phyloP scores from a whole-genome alignment of 2,329 filamentous ascomycete species.

The Gnomoniopsis sp. region DNA sequence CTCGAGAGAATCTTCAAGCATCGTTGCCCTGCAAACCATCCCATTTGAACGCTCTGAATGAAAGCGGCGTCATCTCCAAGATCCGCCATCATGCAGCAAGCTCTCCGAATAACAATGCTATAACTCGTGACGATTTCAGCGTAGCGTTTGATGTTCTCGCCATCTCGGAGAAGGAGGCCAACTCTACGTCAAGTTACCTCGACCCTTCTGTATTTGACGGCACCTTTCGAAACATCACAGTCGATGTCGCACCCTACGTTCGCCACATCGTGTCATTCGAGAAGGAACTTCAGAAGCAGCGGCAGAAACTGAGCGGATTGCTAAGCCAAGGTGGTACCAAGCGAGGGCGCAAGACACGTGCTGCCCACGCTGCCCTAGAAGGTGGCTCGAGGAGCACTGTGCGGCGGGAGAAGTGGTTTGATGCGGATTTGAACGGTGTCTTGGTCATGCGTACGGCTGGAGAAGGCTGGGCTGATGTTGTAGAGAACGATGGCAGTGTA shows the following conservation, averaged over 20 bases:
- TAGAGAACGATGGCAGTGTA: neutral
- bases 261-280: constrained; percentile 80
- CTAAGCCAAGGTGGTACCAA: constrained; percentile 54
- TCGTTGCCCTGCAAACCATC: constrained; percentile 1
- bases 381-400: constrained; percentile 60
- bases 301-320: constrained; percentile 52
- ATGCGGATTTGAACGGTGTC: constrained; percentile 49
- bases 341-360: constrained; percentile 61
- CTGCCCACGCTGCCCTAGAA: constrained; percentile 67
- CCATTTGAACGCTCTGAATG: constrained; percentile 28
- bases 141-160: constrained; percentile 61
- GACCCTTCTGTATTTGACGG: constrained; percentile 76
- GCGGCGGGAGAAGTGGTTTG: constrained; percentile 67
- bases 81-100: constrained; percentile 37
- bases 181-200: constrained; percentile 39
- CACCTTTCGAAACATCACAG: constrained; percentile 58
- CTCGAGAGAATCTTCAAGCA: constrained; percentile 27
- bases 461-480: constrained; percentile 24
- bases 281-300: constrained; percentile 63
- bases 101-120: constrained; percentile 19
- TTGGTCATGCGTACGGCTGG: constrained; percentile 56
- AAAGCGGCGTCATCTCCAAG: constrained; percentile 29
- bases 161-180: constrained; percentile 40
- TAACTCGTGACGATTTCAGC: constrained; percentile 52
- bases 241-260: constrained; percentile 88